Percentiles rank a stretch among this genome's conserved stretches.
Conservation (phyloP, 2,329 filamentous ascomycete species). For the Sclerotinia borealis region DNA sequence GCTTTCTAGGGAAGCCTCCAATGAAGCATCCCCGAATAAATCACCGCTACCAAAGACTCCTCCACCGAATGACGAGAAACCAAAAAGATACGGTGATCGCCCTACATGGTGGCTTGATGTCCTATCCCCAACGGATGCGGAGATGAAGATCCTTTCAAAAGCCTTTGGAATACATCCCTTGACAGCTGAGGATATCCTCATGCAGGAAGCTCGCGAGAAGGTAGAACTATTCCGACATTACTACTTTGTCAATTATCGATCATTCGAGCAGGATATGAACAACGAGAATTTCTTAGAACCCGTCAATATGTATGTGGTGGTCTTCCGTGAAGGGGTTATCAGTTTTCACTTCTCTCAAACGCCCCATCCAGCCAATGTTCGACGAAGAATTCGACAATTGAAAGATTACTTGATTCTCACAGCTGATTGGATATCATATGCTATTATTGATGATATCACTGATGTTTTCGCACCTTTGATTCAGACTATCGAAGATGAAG, state of each 20-base stretch:
- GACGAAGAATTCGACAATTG: slow-evolving; percentile 84
- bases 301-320: slow-evolving; percentile 95
- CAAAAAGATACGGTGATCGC: slow-evolving; percentile 65
- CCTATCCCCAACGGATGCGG: slow-evolving; percentile 80
- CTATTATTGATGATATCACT: slow-evolving; percentile 96
- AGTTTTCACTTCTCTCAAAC: slow-evolving; percentile 97
- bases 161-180: slow-evolving; percentile 93
- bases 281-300: slow-evolving; percentile 90
- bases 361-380: slow-evolving; percentile 92
- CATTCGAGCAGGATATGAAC: slow-evolving; percentile 89
- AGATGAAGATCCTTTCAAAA: slow-evolving; percentile 92
- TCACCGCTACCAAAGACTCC: slow-evolving; percentile 13
- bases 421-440: slow-evolving; percentile 97
- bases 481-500: slow-evolving; percentile 87
- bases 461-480: slow-evolving; percentile 93
- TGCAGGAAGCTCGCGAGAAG: slow-evolving; percentile 96
- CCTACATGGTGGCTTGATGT: slow-evolving; percentile 98
- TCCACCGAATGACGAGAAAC: slow-evolving; percentile 33
- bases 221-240: slow-evolving; percentile 96
- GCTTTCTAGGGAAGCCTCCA: slow-evolving; percentile 20
- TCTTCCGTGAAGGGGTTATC: slow-evolving; percentile 91
- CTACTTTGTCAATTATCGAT: slow-evolving; percentile 98
- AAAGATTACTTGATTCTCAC: slow-evolving; percentile 90
- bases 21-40: slow-evolving; percentile 25
- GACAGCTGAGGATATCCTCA: slow-evolving; percentile 93